Conservation (phyloP, 352 stramenopile species). For the Pythium dissimile region DNA sequence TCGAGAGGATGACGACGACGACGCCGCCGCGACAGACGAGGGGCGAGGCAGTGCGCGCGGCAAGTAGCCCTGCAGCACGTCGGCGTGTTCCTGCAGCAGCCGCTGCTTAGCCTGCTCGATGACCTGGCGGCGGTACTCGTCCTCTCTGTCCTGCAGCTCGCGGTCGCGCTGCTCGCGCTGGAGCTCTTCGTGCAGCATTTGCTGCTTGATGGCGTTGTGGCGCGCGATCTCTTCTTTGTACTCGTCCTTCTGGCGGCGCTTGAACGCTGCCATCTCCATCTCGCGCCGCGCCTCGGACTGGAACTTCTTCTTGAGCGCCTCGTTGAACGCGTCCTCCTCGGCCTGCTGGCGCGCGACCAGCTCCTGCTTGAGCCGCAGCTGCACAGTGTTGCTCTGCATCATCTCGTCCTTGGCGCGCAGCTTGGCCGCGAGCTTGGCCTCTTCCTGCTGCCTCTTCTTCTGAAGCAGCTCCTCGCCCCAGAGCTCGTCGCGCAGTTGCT, state of each 20-base stretch:
- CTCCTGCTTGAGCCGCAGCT: conserved; percentile 57
- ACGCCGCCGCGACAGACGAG: conserved; percentile 3
- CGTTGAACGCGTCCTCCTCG: conserved; percentile 72
- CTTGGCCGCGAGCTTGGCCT: conserved; percentile 59
- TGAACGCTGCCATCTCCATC: conserved; percentile 60
- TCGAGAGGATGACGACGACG: conserved; percentile 20
- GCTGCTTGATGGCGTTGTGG: conserved; percentile 60
- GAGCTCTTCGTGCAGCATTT: conserved; percentile 75
- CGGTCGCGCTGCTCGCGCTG: conserved; percentile 71
- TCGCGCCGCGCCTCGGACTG: conserved; percentile 58
- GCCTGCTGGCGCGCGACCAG: conserved; percentile 49
- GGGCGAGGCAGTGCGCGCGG: conserved; percentile 22
- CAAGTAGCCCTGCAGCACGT: conserved; percentile 80
- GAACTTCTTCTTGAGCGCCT: conserved; percentile 57
- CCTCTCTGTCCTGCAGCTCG: conserved; percentile 56
- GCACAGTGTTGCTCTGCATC: conserved; percentile 81
- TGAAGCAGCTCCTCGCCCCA: conserved; percentile 90
- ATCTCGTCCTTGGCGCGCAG: conserved; percentile 78
- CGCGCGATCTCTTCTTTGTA: conserved; percentile 56
- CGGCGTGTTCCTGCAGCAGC: conserved; percentile 82
- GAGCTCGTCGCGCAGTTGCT: conserved; percentile 84
- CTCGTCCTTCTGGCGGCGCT: conserved; percentile 57
- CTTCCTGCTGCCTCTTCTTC: conserved; percentile 71
- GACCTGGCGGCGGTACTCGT: conserved; percentile 80
- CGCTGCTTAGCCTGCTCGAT: conserved; percentile 84